Base-by-base conservation (phyloP, 2,329 filamentous ascomycete genomes). In the Clarireedia homoeocarpa region DNA sequence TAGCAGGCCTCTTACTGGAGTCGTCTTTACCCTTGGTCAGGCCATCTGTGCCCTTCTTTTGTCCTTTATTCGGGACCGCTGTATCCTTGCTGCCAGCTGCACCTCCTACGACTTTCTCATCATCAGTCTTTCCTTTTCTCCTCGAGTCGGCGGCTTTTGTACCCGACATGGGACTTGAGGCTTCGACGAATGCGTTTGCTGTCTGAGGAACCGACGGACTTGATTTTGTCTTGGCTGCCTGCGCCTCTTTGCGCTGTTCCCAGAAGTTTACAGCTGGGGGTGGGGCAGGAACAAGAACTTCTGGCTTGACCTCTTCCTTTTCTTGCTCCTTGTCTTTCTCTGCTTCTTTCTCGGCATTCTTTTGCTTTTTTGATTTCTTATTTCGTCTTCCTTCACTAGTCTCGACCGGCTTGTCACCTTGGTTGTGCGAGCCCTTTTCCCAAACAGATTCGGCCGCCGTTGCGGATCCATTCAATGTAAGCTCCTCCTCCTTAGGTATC, bases 191-290 rank as follows among this genome's bases (percentile, higher is more conserved):
- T 7, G 47, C 34, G 24, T 58, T 59, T 7, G 57, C 40, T 45
- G n/a, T 58, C 23, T 65, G 61, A 44, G 49, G 48, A 24, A 55
- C 23, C 15, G 53, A 51, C 5, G 59, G 51, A 42, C 48, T 59
- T 5, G 64, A 69, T 65, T 77, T 79, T 51, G 67, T 64, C 67
- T 77, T 79, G 40, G 76, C 73, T n/a, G 77, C 72, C 59, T 78
- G 55, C 48, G 83, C 84, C 66, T 90, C 85, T 64, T 80, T 85
- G 55, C 91, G 82, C 72, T 91, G 83, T 60, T 85, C 81, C 92
- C 94, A 99, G 60, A 91, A 76, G 70, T 99, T 99, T 57, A 96
- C 87, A 1, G 83, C 71, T 0, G 94, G 94, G 45, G 88, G 78
- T 30, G 90, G 87, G 17, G 92, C 92, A 59, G 94, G 89, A 48